phyloP scores from a whole-genome alignment of 2,329 filamentous ascomycete genomes.

The Aureobasidium sp. region DNA sequence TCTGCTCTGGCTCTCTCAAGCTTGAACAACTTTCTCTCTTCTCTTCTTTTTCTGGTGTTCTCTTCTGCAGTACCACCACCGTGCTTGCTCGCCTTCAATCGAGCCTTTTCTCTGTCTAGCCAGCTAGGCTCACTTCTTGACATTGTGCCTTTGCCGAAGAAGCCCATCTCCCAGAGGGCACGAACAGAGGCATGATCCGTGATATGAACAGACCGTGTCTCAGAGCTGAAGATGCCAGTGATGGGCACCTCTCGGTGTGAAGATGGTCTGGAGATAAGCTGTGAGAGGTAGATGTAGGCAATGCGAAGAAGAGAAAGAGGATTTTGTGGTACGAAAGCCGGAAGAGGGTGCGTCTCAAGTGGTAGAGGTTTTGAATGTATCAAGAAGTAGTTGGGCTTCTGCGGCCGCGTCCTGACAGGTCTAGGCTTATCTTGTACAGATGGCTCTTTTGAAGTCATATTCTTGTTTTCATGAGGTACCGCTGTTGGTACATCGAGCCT shows the following conservation, averaged over 20 bases:
- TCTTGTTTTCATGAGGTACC: not conserved
- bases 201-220: slow-evolving; percentile 76
- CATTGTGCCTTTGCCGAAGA: slow-evolving; percentile 89
- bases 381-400: slow-evolving; percentile 55
- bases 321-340: slow-evolving; percentile 83
- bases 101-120: slow-evolving; percentile 72
- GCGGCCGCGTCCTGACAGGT: slow-evolving; percentile 17
- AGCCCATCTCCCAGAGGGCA: slow-evolving; percentile 90
- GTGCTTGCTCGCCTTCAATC: slow-evolving; percentile 37
- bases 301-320: slow-evolving; percentile 80
- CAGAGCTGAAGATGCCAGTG: slow-evolving; percentile 68
- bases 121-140: slow-evolving; percentile 94
- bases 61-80: slow-evolving; percentile 62
- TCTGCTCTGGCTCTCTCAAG: slow-evolving; percentile 85
- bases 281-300: slow-evolving; percentile 53
- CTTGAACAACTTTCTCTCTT: slow-evolving; percentile 77
- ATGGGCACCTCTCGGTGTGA: slow-evolving; percentile 58
- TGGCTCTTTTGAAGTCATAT: not conserved
- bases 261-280: slow-evolving; percentile 42
- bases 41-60: slow-evolving; percentile 63
- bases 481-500: not conserved
- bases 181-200: slow-evolving; percentile 66
- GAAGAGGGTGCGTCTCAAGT: slow-evolving; percentile 72
- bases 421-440: slow-evolving; percentile 15
- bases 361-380: slow-evolving; percentile 78